phyloP scores from a whole-genome alignment of 2,329 filamentous ascomycete genomes.

The Colletotrichum falcatum region DNA sequence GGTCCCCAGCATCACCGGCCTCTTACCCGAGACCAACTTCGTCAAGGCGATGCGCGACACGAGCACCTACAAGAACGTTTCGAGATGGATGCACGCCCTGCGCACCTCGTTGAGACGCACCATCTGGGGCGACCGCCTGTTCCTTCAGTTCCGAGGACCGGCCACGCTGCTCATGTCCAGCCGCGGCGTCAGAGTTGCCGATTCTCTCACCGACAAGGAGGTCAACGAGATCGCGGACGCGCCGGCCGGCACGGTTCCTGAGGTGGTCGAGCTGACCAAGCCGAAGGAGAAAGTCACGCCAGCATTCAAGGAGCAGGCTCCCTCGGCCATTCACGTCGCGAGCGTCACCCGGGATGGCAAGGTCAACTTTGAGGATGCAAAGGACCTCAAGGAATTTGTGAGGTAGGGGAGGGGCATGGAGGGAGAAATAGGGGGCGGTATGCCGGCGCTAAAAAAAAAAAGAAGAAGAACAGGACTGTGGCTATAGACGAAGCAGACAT shows the following conservation, averaged over 20 bases:
- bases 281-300: slow-evolving; percentile 51
- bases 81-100: slow-evolving; percentile 73
- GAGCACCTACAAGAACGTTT: slow-evolving; percentile 76
- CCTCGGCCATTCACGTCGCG: slow-evolving; percentile 66
- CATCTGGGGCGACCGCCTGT: slow-evolving; percentile 94
- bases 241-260: slow-evolving; percentile 76
- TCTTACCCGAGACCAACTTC: slow-evolving; percentile 79
- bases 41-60: slow-evolving; percentile 79
- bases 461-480: neutral
- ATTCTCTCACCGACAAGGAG: slow-evolving; percentile 81
- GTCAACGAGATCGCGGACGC: slow-evolving; percentile 91
- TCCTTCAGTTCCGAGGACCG: slow-evolving; percentile 90
- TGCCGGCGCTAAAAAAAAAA: neutral
- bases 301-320: slow-evolving; percentile 50
- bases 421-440: neutral
- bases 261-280: slow-evolving; percentile 64
- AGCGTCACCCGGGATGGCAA: slow-evolving; percentile 71
- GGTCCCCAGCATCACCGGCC: slow-evolving; percentile 75
- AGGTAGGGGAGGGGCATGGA: slow-evolving; percentile 46
- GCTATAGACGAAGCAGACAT: slow-evolving; percentile 15
- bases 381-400: slow-evolving; percentile 68
- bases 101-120: slow-evolving; percentile 83
- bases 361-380: slow-evolving; percentile 73
- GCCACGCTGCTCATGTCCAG: slow-evolving; percentile 89
- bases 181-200: slow-evolving; percentile 81